phyloP scores from a whole-genome alignment of 805 yeast species.

The Kluyveromyces lactis region DNA sequence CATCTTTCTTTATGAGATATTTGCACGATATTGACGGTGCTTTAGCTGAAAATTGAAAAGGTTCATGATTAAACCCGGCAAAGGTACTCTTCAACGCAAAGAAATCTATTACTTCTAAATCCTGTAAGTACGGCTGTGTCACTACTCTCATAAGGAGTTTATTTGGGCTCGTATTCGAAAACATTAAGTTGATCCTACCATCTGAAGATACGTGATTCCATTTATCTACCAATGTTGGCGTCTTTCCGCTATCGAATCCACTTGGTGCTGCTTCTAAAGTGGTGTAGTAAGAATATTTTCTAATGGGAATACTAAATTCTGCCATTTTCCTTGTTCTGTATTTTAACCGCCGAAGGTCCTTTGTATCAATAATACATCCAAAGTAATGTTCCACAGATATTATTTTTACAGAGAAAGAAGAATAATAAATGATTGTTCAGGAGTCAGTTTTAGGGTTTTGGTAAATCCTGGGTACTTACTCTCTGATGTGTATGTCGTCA shows the following conservation, averaged over 20 bases:
- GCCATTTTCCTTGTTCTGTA: neutral
- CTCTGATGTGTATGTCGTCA: too few species aligned
- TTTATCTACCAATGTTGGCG: conserved; percentile 9
- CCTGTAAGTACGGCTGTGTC: neutral
- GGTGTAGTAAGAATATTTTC: conserved; percentile 15
- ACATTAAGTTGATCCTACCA: neutral
- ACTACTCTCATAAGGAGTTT: neutral
- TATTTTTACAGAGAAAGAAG: too few species aligned
- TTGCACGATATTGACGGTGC: conserved; percentile 24
- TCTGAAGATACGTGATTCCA: conserved; percentile 17
- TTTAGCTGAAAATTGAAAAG: conserved; percentile 18
- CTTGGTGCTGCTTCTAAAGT: conserved; percentile 14
- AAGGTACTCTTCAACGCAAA: neutral
- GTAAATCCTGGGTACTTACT: too few species aligned
- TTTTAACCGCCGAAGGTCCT: conserved; percentile 1
- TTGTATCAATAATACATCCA: too few species aligned
- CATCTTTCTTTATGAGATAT: conserved; percentile 10
- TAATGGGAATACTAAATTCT: conserved; percentile 1
- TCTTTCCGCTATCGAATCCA: conserved; percentile 15
- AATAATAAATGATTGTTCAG: too few species aligned
- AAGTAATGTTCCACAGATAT: too few species aligned
- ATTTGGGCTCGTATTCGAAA: neutral
- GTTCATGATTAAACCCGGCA: conserved; percentile 1
- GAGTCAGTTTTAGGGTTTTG: too few species aligned
- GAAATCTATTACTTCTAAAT: neutral